These are phyloP conservation scores for Elaphomyces granulatus DNA, from an alignment of 495 filamentous ascomycete species.

Conservation along the genomic window DNA sequence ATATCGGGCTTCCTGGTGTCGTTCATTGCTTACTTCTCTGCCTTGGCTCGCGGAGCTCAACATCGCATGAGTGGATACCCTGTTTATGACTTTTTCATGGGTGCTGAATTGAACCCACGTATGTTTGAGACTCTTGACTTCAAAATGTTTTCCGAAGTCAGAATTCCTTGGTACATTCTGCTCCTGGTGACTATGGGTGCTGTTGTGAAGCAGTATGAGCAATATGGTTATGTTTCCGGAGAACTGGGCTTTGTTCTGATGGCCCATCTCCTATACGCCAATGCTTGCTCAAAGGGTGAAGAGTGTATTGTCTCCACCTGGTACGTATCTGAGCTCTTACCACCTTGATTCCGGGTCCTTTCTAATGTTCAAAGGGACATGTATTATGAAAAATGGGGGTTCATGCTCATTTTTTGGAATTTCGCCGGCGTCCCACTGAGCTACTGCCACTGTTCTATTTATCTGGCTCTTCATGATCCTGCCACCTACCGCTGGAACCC, in stretches of 20 bases:
- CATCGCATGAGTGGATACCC: slow-evolving; percentile 88
- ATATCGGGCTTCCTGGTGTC: slow-evolving; percentile 66
- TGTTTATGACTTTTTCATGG: slow-evolving; percentile 98
- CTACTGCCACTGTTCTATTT: slow-evolving; percentile 92
- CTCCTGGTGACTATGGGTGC: slow-evolving; percentile 63
- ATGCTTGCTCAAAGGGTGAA: slow-evolving; percentile 90
- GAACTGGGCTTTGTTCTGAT: slow-evolving; percentile 80
- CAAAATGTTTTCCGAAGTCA: slow-evolving; percentile 98
- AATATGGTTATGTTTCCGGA: slow-evolving; percentile 76
- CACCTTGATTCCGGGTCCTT: not conserved
- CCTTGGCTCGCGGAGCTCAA: slow-evolving; percentile 57
- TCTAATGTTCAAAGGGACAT: slow-evolving; percentile 48
- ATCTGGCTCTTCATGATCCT: slow-evolving; percentile 74
- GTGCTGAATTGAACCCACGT: slow-evolving; percentile 86
- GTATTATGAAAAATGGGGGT: slow-evolving; percentile 98
- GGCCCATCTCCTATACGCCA: slow-evolving; percentile 92
- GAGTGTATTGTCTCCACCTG: slow-evolving; percentile 85
- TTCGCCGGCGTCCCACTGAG: slow-evolving; percentile 84
- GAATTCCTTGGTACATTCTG: slow-evolving; percentile 88
- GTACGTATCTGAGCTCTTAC: slow-evolving; percentile 20
- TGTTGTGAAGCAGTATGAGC: slow-evolving; percentile 72
- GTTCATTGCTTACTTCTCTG: slow-evolving; percentile 66
- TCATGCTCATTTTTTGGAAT: slow-evolving; percentile 99
- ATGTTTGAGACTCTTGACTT: slow-evolving; percentile 82
- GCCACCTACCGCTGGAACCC: slow-evolving; percentile 61